Percentiles rank a stretch among this genome's conserved stretches.
Conservation (phyloP, 176 grass and related monocot species). For the Luzula sylvatica region DNA sequence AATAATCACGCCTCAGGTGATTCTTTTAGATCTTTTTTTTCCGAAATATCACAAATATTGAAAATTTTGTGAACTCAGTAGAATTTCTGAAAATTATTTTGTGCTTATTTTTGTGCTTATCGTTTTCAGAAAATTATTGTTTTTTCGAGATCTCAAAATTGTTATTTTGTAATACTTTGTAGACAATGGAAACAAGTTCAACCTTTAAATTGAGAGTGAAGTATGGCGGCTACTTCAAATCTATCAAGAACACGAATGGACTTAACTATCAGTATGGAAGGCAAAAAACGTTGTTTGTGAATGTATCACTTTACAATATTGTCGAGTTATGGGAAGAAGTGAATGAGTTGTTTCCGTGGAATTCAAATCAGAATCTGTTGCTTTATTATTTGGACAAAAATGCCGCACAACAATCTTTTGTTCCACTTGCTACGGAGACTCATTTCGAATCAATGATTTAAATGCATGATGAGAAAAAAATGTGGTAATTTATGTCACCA, state of each 20-base stretch:
- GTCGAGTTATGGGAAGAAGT: background rate
- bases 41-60: no score
- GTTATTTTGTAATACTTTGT: no score
- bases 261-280: background rate
- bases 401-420: background rate
- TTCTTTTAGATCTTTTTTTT: no score
- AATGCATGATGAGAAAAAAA: background rate
- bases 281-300: background rate
- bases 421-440: background rate
- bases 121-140: no score
- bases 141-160: no score
- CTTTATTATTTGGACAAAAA: background rate
- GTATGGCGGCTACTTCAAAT: background rate
- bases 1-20: no score
- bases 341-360: background rate
- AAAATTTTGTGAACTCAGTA: no score
- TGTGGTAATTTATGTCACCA: background rate
- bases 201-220: background rate
- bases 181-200: no score
- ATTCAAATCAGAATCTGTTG: background rate
- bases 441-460: background rate
- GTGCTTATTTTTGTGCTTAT: no score
- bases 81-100: no score
- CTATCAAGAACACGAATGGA: background rate
- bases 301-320: background rate